Percentiles rank a stretch among this genome's conserved stretches.
Evolutionary conservation across 805 yeast species (phyloP).

Genomic region (Myxozyma mucilagina): DNA sequence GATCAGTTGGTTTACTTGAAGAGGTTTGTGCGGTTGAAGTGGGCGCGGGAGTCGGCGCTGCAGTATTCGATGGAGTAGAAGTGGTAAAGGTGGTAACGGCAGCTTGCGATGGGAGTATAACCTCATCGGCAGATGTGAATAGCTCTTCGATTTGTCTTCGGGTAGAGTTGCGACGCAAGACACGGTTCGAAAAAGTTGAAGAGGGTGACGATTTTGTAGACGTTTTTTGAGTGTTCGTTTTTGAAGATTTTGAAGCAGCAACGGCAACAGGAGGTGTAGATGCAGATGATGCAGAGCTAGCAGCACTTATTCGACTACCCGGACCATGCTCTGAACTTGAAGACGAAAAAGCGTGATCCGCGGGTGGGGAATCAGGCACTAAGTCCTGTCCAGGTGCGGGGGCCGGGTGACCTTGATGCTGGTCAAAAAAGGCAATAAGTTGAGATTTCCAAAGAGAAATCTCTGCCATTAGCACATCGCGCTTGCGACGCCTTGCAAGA

Average conservation of each 20-base stretch:
- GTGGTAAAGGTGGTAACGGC: neutral
- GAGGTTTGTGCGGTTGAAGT: neutral
- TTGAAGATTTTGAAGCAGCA: neutral
- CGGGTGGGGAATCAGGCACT: neutral
- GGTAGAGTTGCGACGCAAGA: constrained; percentile 5
- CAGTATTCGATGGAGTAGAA: neutral
- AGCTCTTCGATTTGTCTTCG: constrained; percentile 20
- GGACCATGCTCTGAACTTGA: neutral
- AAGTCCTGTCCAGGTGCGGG: neutral
- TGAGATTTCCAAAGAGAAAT: constrained; percentile 17
- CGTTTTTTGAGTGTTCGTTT: neutral
- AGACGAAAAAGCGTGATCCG: neutral
- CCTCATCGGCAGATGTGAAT: constrained; percentile 3
- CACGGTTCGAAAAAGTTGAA: constrained; percentile 13
- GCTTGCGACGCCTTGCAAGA: constrained; percentile 5
- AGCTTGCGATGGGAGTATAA: neutral
- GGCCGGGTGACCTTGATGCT: neutral
- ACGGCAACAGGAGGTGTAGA: neutral
- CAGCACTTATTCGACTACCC: neutral
- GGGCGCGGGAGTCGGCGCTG: neutral
- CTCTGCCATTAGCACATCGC: constrained; percentile 19
- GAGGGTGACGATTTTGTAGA: constrained; percentile 3
- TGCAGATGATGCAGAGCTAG: neutral
- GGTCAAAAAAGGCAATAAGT: constrained; percentile 3
- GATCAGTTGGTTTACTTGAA: neutral